Evolutionary conservation across 805 yeast species (phyloP).

Genomic region (Starmerella geochares): DNA sequence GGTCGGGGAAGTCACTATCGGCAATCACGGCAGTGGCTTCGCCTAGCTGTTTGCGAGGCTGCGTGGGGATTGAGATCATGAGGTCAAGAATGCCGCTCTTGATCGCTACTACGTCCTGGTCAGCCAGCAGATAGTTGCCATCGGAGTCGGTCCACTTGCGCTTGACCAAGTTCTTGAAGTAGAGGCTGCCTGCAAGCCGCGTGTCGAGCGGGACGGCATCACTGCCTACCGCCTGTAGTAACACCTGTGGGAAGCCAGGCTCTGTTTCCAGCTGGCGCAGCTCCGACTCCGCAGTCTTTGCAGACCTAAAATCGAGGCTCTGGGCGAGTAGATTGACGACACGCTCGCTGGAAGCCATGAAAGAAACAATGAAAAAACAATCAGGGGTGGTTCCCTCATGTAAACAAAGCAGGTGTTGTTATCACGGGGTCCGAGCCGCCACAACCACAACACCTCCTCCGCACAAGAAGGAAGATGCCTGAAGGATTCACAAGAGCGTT

Average conservation of each 20-base stretch:
- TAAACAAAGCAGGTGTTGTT: conserved; percentile 1
- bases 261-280: conserved; percentile 52
- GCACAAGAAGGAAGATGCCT: not conserved
- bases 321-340: conserved; percentile 28
- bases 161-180: conserved; percentile 76
- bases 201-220: conserved; percentile 43
- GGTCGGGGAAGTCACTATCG: conserved; percentile 86
- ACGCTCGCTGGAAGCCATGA: conserved; percentile 13
- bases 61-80: conserved; percentile 65
- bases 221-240: conserved; percentile 70
- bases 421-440: conserved; percentile 4
- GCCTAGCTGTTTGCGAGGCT: conserved; percentile 81
- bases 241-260: conserved; percentile 64
- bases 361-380: not conserved
- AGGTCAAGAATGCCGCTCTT: conserved; percentile 71
- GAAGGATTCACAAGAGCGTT: not conserved
- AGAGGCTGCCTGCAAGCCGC: conserved; percentile 79
- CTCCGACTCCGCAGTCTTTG: conserved; percentile 41
- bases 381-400: not conserved
- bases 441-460: not conserved
- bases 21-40: conserved; percentile 90
- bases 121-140: conserved; percentile 59
- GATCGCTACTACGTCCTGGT: conserved; percentile 53
- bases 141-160: conserved; percentile 86
- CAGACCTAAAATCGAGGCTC: conserved; percentile 26